Evolutionary conservation across 257 asterid species (phyloP).

Genomic region (Nicotiana obtusifolia): DNA sequence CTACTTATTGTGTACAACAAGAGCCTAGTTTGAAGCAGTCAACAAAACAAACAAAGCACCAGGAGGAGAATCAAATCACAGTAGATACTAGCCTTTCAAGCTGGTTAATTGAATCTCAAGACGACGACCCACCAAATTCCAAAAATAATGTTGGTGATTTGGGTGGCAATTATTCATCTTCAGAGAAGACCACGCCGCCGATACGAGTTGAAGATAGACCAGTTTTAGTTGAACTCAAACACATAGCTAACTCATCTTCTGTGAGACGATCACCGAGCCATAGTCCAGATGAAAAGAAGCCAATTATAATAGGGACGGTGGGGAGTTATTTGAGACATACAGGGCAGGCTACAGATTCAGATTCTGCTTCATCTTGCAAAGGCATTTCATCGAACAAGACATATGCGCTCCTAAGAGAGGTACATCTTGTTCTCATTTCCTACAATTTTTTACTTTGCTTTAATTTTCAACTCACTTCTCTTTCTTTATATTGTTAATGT

Average conservation of each 20-base stretch:
- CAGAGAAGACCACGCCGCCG: conserved; percentile 16
- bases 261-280: conserved; percentile 7
- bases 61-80: conserved; percentile 16
- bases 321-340: conserved; percentile 46
- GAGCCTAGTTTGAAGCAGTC: conserved; percentile 17
- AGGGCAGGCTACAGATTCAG: conserved; percentile 6
- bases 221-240: conserved; percentile 25
- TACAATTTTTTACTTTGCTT: background rate
- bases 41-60: background rate
- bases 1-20: background rate
- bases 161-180: conserved; percentile 33
- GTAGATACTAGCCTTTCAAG: conserved; percentile 67
- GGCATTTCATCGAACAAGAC: background rate
- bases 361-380: conserved; percentile 10
- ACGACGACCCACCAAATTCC: conserved; percentile 18
- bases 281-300: conserved; percentile 24
- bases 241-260: conserved; percentile 6
- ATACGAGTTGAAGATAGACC: conserved; percentile 27
- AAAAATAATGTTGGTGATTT: conserved; percentile 14
- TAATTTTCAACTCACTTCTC: too few species aligned
- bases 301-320: conserved; percentile 32
- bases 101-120: conserved; percentile 47
- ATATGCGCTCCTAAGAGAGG: background rate
- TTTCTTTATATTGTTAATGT: too few species aligned
- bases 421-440: background rate